Base-by-base conservation (phyloP, 1,139 yeast genomes). In the Trichomonascaceae sp. region DNA sequence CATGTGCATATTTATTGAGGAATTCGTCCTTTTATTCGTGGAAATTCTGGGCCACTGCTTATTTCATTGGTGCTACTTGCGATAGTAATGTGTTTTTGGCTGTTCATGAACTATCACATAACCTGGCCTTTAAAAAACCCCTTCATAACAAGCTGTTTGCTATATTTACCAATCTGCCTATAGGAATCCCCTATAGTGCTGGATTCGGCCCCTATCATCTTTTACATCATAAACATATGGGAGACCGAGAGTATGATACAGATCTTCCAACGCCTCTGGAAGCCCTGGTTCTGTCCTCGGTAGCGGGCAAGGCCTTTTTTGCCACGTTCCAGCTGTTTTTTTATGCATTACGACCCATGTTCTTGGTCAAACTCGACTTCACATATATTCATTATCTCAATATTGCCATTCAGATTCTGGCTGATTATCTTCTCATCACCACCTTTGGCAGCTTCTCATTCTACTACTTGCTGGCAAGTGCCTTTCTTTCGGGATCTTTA, bases 191-290 rank as follows among this genome's bases (percentile, higher is more conserved):
- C 0, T 90, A 88, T 69, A 80, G 89, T 45, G 96, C 96, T 0
- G 85, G 95, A 1, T 90, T 90, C 70, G 89, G 86, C 58, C 96
- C 96, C 10, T 90, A 90, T 69, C 97, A 90, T 65, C 88, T 88
- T 67, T 76, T 90, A 50, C 97, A 90, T 66, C 97, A 90, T 71
- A 90, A 90, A 69, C 89, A 86, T 64, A 72, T 87, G 66, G 97
- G 97, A n/a, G 96, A 90, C 67, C 85, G 83, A 61, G 76, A 78
- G 51, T 82, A 82, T 65, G 97, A 90, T 68, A 86, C 96, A 0
- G 97, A 90, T 68, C 75, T 90, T 59, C 97, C 97, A 43, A 90
- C 96, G 0, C 69, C 71, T 43, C 76, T 82, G 41, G 97, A 90
- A 69, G 95, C 95, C 0, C 54, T 84, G 3, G 67, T 90, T 10